A percentile compares a stretch with the other conserved stretches of the same genome.
These are phyloP conservation scores for Amaranthus cruentus DNA, from an alignment of 148 eudicot species.

Conservation along the genomic window DNA sequence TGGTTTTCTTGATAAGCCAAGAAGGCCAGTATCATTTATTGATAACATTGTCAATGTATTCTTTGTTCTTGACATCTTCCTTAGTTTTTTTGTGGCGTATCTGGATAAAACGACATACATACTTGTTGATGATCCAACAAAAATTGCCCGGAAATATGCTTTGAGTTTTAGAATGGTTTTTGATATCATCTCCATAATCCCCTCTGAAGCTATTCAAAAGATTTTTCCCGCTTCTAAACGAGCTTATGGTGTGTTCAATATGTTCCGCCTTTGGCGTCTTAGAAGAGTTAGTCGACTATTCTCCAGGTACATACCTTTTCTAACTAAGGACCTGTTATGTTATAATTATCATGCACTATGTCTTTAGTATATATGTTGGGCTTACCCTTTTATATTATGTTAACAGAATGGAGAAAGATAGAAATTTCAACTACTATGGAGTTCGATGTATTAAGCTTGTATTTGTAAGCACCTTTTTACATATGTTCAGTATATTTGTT, in stretches of 20 bases:
- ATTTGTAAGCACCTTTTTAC: constrained; percentile 38
- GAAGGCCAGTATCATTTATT: constrained; percentile 32
- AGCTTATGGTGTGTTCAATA: constrained; percentile 63
- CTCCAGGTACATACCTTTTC: constrained; percentile 39
- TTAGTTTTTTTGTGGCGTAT: constrained; percentile 67
- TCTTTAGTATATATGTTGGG: neutral
- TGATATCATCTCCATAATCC: constrained; percentile 59
- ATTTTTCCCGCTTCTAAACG: constrained; percentile 33
- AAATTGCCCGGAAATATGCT: constrained; percentile 53
- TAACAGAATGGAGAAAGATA: constrained; percentile 64
- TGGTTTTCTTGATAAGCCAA: constrained; percentile 45
- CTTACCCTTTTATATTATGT: neutral
- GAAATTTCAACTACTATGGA: constrained; percentile 62
- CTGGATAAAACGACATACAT: constrained; percentile 48
- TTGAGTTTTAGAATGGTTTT: constrained; percentile 44
- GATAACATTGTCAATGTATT: constrained; percentile 64
- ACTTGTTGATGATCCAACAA: constrained; percentile 45
- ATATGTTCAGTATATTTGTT: too few species aligned
- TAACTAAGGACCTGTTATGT: neutral
- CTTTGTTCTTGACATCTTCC: constrained; percentile 54
- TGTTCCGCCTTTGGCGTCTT: constrained; percentile 93
- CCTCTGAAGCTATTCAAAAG: constrained; percentile 45
- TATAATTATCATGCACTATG: neutral
- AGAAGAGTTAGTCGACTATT: constrained; percentile 70
- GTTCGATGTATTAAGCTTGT: constrained; percentile 63